These are phyloP conservation scores for Musa acuminata DNA, from an alignment of 176 grass and related monocot species.

Conservation along the genomic window DNA sequence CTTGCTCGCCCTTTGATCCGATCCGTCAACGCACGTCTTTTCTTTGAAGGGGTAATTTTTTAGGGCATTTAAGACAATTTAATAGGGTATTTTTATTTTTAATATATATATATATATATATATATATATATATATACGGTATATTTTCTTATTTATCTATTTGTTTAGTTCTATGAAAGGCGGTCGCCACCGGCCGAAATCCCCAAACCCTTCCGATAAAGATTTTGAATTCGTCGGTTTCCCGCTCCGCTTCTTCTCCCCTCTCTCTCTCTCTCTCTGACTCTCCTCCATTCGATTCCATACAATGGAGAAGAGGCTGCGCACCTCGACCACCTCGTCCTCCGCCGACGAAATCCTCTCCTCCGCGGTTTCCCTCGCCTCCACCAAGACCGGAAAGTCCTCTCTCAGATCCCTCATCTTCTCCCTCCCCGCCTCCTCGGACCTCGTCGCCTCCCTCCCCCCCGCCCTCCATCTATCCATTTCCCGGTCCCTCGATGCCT, in stretches of 20 bases:
- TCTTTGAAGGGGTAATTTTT: too few species aligned
- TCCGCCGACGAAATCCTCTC: constrained; percentile 31
- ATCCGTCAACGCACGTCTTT: too few species aligned
- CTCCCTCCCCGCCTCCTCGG: constrained; percentile 31
- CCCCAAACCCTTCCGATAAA: too few species aligned
- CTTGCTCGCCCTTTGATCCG: too few species aligned
- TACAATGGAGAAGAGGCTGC: constrained; percentile 1
- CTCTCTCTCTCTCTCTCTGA: background rate
- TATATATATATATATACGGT: too few species aligned
- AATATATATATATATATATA: too few species aligned
- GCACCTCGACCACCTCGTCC: constrained; percentile 1
- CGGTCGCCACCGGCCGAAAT: too few species aligned
- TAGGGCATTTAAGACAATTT: too few species aligned
- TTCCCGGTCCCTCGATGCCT: constrained; percentile 11
- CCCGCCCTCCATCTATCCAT: constrained; percentile 30
- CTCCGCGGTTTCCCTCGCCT: constrained; percentile 19
- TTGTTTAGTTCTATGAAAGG: too few species aligned
- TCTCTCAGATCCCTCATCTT: constrained; percentile 29
- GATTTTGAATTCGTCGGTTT: background rate
- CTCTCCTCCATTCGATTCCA: background rate
- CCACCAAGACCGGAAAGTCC: constrained; percentile 9
- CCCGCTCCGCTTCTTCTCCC: background rate
- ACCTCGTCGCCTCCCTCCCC: constrained; percentile 36
- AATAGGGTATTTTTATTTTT: too few species aligned
- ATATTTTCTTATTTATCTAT: too few species aligned